Evolutionary conservation across 495 filamentous ascomycete species (phyloP), one percentile per base, ranked within the genome.

Genomic region (Lophiotrema nucula): DNA sequence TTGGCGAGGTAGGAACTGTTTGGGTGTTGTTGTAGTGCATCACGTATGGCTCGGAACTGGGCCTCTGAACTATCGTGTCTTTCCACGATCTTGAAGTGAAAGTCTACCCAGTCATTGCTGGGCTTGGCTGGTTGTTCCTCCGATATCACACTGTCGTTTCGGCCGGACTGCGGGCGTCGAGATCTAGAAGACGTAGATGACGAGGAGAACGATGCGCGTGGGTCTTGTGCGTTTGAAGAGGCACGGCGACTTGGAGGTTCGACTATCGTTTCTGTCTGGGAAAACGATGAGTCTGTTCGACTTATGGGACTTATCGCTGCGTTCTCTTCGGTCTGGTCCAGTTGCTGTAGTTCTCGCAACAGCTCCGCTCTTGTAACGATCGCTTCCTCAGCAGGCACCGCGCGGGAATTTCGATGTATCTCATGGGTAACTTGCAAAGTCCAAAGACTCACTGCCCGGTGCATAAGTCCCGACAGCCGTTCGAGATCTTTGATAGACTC

Each of bases 1-100:
- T 56, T 56, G 4, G 43, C 53, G 18, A 48, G 53, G 4, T 2
- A 15, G 2, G 24, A 2, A 31, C 52, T 46, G 6, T 45, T 4
- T n/a, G 23, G 24, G 25, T 55, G 52, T 13, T 31, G n/a, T 16
- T 55, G 38, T n/a, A 55, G 24, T 28, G 25, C 4, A 2, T 18
- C n/a, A n/a, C n/a, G n/a, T n/a, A n/a, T n/a, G n/a, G n/a, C n/a
- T n/a, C n/a, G n/a, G n/a, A n/a, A n/a, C n/a, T n/a, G n/a, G n/a
- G n/a, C n/a, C n/a, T n/a, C n/a, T n/a, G n/a, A n/a, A n/a, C n/a
- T n/a, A n/a, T n/a, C n/a, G n/a, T n/a, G n/a, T n/a, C n/a, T n/a
- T n/a, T n/a, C n/a, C n/a, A n/a, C n/a, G 21, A 48, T 41, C 16
- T 47, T 6, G 19, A 37, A 47, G 44, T 56, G 53, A 27, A 56